Evolutionary conservation across 148 eudicot genomes (phyloP).

Genomic region (Fagopyrum tataricum): DNA sequence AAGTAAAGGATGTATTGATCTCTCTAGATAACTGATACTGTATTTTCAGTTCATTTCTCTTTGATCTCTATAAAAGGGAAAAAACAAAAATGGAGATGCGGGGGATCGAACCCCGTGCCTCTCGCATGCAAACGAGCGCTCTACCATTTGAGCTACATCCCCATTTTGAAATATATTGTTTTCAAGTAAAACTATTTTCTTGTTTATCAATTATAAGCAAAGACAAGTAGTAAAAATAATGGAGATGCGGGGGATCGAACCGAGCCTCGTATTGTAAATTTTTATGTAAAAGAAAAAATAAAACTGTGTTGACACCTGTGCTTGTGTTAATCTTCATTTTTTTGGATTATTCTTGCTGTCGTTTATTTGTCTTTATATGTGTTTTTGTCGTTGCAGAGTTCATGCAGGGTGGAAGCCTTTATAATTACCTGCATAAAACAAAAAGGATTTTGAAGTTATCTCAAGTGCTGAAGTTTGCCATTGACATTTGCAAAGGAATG

Average conservation of each 20-base stretch:
- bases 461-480: constrained; percentile 69
- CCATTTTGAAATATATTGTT: no score
- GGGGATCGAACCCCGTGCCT: no score
- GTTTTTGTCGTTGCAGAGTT: constrained; percentile 39
- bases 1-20: background rate
- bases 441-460: constrained; percentile 45
- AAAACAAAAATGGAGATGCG: constrained; percentile 94
- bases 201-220: no score
- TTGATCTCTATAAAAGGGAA: no score
- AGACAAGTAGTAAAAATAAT: no score
- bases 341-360: background rate
- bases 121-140: no score
- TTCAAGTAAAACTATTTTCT: no score
- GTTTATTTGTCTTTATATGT: no score
- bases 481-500: constrained; percentile 89
- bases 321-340: background rate
- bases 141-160: constrained; percentile 81
- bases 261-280: background rate
- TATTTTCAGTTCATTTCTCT: no score
- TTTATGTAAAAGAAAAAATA: no score
- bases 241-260: no score
- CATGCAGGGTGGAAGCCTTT: constrained; percentile 87
- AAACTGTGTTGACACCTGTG: background rate
- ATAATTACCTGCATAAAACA: constrained; percentile 61
- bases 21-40: background rate